phyloP scores from a whole-genome alignment of 768 basidiomycete genomes.

The Leccinum sublutescens region DNA sequence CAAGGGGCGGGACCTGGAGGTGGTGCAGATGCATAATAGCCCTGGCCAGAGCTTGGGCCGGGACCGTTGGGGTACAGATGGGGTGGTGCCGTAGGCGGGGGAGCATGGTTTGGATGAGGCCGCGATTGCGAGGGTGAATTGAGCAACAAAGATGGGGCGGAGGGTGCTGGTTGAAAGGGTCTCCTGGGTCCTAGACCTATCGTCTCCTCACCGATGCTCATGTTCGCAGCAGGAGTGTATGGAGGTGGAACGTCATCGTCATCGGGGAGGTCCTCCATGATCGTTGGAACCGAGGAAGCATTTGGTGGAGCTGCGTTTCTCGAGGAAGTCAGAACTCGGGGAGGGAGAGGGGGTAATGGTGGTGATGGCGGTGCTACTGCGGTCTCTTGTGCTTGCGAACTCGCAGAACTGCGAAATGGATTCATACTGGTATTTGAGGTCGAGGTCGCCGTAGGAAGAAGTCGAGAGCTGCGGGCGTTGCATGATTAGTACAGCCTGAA shows the following conservation, averaged over 20 bases:
- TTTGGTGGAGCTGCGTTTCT: not conserved
- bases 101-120: not conserved
- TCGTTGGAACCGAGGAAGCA: not conserved
- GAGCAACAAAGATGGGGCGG: slow-evolving; percentile 1
- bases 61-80: not conserved
- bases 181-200: slow-evolving; percentile 60
- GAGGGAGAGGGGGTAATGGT: slow-evolving; percentile 6
- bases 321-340: not conserved
- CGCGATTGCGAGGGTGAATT: not conserved
- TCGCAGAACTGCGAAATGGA: slow-evolving; percentile 14
- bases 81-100: not conserved
- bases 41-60: slow-evolving; percentile 1
- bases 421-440: slow-evolving; percentile 17
- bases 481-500: too few relatives aligned
- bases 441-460: not conserved
- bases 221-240: slow-evolving; percentile 59
- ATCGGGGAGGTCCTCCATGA: slow-evolving; percentile 12
- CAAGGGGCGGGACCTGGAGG: slow-evolving; percentile 17
- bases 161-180: slow-evolving; percentile 54
- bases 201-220: slow-evolving; percentile 61
- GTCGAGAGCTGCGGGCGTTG: not conserved
- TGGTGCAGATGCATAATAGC: slow-evolving; percentile 9
- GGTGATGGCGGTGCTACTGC: not conserved
- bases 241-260: slow-evolving; percentile 67
- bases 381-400: not conserved